These are phyloP conservation scores for Sordariomycetes sp. DNA, from an alignment of 2,329 filamentous ascomycete genomes.

Conservation along the genomic window DNA sequence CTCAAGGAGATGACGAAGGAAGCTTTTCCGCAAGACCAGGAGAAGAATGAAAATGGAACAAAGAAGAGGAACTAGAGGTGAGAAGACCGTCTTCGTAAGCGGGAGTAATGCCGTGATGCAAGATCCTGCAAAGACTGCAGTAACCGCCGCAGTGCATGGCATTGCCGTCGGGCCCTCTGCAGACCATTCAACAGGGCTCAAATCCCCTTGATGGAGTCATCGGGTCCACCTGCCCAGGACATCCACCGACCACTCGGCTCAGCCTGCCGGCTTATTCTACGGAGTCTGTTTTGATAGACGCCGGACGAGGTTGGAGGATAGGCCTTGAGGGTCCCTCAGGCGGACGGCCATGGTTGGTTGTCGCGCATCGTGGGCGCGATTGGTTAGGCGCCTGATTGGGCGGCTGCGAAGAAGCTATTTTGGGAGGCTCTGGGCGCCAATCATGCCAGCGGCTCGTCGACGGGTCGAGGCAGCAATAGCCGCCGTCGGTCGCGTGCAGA, in stretches of 20 bases:
- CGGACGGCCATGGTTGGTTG: too few species aligned
- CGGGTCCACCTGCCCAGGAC: background rate
- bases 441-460: background rate
- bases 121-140: background rate
- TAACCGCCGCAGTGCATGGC: background rate
- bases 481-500: background rate
- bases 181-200: background rate
- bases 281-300: constrained; percentile 3
- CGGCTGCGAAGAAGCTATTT: background rate
- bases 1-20: too few species aligned
- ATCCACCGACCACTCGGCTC: background rate
- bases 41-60: too few species aligned
- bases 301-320: constrained; percentile 4
- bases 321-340: constrained; percentile 3
- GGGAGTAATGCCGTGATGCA: too few species aligned
- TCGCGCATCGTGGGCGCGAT: background rate
- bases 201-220: background rate
- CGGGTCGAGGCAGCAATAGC: background rate
- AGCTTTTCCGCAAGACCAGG: too few species aligned
- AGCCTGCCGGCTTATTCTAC: background rate
- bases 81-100: too few species aligned
- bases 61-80: too few species aligned
- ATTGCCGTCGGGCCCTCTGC: background rate
- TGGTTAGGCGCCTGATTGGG: background rate
- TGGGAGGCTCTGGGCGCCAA: background rate